A percentile compares a stretch with the other conserved stretches of the same genome.
phyloP scores from a whole-genome alignment of 208 protist genomes.

The Trypanosoma congolense region DNA sequence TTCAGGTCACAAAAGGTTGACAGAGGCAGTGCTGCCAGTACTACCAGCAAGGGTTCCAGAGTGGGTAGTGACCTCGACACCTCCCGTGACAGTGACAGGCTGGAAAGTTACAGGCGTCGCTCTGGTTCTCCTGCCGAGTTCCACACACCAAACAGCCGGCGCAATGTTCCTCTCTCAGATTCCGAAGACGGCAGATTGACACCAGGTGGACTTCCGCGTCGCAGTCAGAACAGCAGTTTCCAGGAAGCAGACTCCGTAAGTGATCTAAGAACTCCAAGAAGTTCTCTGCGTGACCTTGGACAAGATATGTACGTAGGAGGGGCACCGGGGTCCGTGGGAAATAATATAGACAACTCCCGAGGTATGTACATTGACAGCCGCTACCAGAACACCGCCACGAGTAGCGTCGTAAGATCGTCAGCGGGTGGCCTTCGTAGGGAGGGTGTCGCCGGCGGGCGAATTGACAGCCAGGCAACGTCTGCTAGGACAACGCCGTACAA shows the following conservation, averaged over 20 bases:
- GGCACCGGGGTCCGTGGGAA: too few species aligned
- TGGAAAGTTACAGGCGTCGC: background rate
- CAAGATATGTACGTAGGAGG: background rate
- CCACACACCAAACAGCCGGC: background rate
- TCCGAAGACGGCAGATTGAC: background rate
- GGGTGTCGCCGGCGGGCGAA: too few species aligned
- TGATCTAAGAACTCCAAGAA: conserved; percentile 7
- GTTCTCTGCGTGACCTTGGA: background rate
- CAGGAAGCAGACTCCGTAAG: background rate
- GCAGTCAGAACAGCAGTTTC: conserved; percentile 3
- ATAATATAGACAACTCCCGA: background rate
- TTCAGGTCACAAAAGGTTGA: background rate
- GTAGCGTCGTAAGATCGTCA: background rate
- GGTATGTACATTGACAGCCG: background rate
- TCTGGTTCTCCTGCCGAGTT: background rate
- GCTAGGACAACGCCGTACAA: background rate
- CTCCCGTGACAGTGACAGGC: background rate
- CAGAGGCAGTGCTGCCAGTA: background rate
- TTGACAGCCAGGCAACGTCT: background rate
- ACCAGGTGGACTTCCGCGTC: background rate
- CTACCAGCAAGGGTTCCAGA: background rate
- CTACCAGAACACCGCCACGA: background rate
- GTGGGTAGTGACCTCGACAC: background rate
- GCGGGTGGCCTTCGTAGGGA: too few species aligned
- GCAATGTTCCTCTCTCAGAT: background rate